Conservation (phyloP, 805 yeast species). For the Torulaspora maleeae region DNA sequence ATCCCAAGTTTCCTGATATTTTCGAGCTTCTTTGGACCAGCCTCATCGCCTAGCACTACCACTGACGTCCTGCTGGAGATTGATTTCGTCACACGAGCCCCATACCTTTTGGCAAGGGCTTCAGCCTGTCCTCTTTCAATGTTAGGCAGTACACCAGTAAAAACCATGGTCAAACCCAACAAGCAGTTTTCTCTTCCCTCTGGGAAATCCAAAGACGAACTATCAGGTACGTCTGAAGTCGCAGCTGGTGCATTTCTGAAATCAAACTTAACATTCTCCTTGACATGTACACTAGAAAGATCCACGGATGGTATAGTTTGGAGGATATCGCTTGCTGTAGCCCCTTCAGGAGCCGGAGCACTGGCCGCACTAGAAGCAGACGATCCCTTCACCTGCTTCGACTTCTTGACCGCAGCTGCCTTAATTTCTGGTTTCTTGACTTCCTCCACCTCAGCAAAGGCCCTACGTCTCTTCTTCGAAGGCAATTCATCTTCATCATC, state of each 20-base stretch:
- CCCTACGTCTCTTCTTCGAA: slow-evolving; percentile 1
- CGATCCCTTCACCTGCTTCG: slow-evolving; percentile 1
- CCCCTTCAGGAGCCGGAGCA: slow-evolving; percentile 2
- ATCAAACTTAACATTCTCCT: slow-evolving; percentile 50
- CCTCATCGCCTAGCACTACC: slow-evolving; percentile 90
- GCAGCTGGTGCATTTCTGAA: slow-evolving; percentile 46
- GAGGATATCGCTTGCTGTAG: slow-evolving; percentile 36
- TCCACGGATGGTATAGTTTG: slow-evolving; percentile 70
- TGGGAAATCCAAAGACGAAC: slow-evolving; percentile 49
- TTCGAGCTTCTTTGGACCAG: slow-evolving; percentile 91
- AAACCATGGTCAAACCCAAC: slow-evolving; percentile 83
- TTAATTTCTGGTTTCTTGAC: background rate
- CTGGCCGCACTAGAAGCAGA: background rate
- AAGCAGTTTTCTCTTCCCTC: slow-evolving; percentile 83
- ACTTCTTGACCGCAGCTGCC: background rate
- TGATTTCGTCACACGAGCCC: slow-evolving; percentile 85
- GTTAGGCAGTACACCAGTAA: slow-evolving; percentile 83
- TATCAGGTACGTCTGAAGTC: slow-evolving; percentile 11
- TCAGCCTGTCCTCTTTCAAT: slow-evolving; percentile 74
- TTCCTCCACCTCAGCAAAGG: background rate
- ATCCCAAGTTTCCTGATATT: slow-evolving; percentile 68
- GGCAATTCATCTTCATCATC: slow-evolving; percentile 30
- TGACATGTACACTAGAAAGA: slow-evolving; percentile 47
- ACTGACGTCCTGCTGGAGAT: slow-evolving; percentile 80
- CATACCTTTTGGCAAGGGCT: slow-evolving; percentile 72